phyloP scores from a whole-genome alignment of 306 rosid genomes.

The Vachellia collinsii region DNA sequence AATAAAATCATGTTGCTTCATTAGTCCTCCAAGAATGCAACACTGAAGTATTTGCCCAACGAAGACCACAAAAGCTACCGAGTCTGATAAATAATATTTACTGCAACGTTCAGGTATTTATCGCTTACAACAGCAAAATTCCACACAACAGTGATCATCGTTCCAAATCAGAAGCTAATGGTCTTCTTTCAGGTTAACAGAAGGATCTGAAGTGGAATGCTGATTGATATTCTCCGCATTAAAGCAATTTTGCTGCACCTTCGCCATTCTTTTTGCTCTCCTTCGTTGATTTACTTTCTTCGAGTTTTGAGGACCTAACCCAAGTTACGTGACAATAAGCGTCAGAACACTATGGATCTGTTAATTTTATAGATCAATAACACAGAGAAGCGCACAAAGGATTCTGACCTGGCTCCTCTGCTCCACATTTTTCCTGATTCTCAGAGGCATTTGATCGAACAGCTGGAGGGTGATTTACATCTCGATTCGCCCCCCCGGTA shows the following conservation, averaged over 20 bases:
- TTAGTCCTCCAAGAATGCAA: too few relatives aligned
- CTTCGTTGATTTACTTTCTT: constrained; percentile 61
- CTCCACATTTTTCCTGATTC: constrained; percentile 17
- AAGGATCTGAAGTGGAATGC: constrained; percentile 25
- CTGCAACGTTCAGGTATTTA: background rate
- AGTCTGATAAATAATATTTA: background rate
- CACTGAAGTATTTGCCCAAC: too few relatives aligned
- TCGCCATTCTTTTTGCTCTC: constrained; percentile 56
- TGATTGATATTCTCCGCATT: constrained; percentile 22
- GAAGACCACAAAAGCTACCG: too few relatives aligned
- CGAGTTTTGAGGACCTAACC: constrained; percentile 38
- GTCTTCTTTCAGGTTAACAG: constrained; percentile 6
- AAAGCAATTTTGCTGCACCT: constrained; percentile 34
- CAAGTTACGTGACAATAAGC: constrained; percentile 11
- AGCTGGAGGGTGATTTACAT: constrained; percentile 29
- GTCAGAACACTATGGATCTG: background rate
- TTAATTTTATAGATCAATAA: constrained; percentile 8
- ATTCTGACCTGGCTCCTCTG: constrained; percentile 28
- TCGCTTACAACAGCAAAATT: background rate
- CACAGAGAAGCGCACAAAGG: background rate
- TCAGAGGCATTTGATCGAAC: constrained; percentile 52
- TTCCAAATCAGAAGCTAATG: background rate
- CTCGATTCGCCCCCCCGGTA: background rate
- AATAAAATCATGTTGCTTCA: too few relatives aligned
- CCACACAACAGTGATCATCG: background rate